These are phyloP conservation scores for Trametes gibbosa DNA, from an alignment of 768 basidiomycete species.

Conservation along the genomic window DNA sequence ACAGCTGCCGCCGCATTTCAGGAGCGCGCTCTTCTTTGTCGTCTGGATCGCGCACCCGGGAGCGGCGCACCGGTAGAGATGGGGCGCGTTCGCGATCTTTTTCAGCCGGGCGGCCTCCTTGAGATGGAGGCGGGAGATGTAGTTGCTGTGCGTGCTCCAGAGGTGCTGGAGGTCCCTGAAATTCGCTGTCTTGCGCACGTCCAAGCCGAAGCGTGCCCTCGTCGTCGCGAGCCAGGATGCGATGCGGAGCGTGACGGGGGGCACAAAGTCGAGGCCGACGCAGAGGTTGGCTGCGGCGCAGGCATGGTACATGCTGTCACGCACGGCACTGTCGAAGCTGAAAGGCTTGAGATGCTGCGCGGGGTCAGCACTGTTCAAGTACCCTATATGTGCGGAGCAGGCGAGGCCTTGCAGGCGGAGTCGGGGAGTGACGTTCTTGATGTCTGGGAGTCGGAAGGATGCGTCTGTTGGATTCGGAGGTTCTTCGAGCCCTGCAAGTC, in stretches of 20 bases:
- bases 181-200: neutral
- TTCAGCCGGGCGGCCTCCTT: neutral
- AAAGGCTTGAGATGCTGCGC: neutral
- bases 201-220: neutral
- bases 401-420: slow-evolving; percentile 4
- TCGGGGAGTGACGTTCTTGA: neutral
- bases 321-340: neutral
- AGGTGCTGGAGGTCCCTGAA: neutral
- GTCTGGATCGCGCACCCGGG: neutral
- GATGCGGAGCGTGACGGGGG: neutral
- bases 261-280: neutral
- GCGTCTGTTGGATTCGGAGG: neutral
- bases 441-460: neutral
- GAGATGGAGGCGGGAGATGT: neutral
- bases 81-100: neutral
- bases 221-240: neutral
- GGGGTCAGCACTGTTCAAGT: neutral
- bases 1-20: neutral
- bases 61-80: slow-evolving; percentile 3
- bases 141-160: neutral
- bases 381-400: neutral
- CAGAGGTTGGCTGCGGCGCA: neutral
- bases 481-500: neutral
- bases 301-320: neutral
- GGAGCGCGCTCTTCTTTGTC: neutral